Evolutionary conservation across 1,284 basidiomycete species (phyloP).

Genomic region (Apiotrichum montevideense): DNA sequence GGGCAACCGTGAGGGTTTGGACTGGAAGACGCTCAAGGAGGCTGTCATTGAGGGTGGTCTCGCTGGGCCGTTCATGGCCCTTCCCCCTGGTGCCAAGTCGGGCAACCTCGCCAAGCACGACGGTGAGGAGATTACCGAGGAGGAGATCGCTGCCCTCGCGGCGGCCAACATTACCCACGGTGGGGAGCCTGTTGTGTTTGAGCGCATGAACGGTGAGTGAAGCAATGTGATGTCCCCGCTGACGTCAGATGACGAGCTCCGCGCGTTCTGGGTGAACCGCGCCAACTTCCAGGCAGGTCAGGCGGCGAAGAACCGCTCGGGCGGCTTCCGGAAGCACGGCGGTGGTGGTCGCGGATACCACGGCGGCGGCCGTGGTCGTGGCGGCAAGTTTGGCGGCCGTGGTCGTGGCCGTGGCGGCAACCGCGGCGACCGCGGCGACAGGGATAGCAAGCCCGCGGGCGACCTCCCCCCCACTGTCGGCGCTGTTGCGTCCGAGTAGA

Average conservation of each 20-base stretch:
- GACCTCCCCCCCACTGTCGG: constrained; percentile 29
- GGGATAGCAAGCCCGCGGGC: constrained; percentile 14
- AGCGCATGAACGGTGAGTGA: constrained; percentile 30
- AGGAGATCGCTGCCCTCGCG: constrained; percentile 47
- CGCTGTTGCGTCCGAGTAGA: constrained; percentile 9
- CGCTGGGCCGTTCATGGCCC: constrained; percentile 36
- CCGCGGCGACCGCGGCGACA: constrained; percentile 19
- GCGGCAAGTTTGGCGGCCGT: constrained; percentile 27
- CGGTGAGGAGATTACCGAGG: constrained; percentile 47
- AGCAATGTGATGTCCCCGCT: constrained; percentile 1
- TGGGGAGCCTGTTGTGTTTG: constrained; percentile 38
- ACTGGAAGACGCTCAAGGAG: constrained; percentile 51
- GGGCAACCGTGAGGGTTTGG: constrained; percentile 36
- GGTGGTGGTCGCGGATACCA: constrained; percentile 26
- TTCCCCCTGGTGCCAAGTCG: constrained; percentile 43
- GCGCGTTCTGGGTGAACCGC: constrained; percentile 70
- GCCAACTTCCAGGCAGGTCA: constrained; percentile 53
- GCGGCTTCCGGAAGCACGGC: constrained; percentile 30
- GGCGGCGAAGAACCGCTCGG: constrained; percentile 56
- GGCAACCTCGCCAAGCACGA: constrained; percentile 48
- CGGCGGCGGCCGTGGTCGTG: constrained; percentile 22
- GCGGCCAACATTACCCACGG: constrained; percentile 46
- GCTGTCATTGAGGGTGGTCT: constrained; percentile 32
- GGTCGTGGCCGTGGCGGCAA: constrained; percentile 9
- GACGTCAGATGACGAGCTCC: constrained; percentile 55